Evolutionary conservation across 2,329 filamentous ascomycete genomes (phyloP).

Genomic region (Fusarium buharicum): DNA sequence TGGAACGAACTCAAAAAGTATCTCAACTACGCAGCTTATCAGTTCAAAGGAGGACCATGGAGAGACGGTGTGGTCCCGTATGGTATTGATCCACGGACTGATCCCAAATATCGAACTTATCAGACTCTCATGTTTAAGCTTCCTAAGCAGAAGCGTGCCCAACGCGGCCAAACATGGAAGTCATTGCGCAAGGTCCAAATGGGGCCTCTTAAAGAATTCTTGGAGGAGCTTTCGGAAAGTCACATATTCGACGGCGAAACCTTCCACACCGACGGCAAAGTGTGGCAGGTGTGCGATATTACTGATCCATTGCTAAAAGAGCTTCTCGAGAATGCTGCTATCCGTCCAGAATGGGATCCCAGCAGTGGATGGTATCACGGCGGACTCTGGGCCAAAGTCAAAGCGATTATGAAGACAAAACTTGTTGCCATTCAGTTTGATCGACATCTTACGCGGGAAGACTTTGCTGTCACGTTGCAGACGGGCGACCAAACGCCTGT

Average conservation of each 20-base stretch:
- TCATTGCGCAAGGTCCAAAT: conserved; percentile 56
- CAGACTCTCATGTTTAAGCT: conserved; percentile 91
- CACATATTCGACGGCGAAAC: conserved; percentile 87
- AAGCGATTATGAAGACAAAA: conserved; percentile 89
- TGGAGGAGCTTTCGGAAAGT: conserved; percentile 58
- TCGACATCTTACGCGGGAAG: conserved; percentile 57
- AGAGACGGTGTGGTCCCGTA: conserved; percentile 86
- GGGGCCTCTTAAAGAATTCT: conserved; percentile 53
- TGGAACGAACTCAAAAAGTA: conserved; percentile 75
- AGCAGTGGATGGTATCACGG: conserved; percentile 86
- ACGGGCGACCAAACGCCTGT: conserved; percentile 51
- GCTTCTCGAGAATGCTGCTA: conserved; percentile 71
- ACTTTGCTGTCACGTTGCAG: conserved; percentile 51
- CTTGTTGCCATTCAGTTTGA: conserved; percentile 73
- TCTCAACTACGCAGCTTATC: conserved; percentile 87
- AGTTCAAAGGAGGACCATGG: conserved; percentile 93
- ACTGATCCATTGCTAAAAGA: conserved; percentile 77
- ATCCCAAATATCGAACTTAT: conserved; percentile 81
- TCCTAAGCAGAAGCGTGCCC: conserved; percentile 60
- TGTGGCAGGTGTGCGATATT: conserved; percentile 95
- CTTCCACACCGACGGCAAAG: conserved; percentile 82
- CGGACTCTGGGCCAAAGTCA: conserved; percentile 83
- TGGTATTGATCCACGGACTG: conserved; percentile 83
- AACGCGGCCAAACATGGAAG: conserved; percentile 62
- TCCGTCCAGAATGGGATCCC: conserved; percentile 68